Conservation (phyloP, 1,139 yeast genomes). For the Saccharomyces hybrid region DNA sequence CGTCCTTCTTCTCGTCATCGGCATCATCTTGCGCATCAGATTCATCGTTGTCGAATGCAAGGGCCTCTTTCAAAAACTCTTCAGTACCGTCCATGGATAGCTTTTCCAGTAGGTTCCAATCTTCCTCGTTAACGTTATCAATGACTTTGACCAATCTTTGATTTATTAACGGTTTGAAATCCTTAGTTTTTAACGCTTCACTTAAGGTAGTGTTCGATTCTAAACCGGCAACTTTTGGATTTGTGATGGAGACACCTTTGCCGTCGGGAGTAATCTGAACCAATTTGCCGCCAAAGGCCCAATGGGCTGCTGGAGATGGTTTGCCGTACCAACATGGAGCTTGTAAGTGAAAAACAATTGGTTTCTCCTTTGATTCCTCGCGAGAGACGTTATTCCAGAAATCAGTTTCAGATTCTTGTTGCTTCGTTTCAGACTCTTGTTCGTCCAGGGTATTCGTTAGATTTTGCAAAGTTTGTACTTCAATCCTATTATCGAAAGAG, state of each 20-base stretch:
- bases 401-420: constrained; percentile 51
- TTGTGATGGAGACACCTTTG: constrained; percentile 43
- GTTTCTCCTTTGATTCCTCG: constrained; percentile 32
- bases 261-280: constrained; percentile 47
- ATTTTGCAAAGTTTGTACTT: constrained; percentile 83
- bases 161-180: constrained; percentile 49
- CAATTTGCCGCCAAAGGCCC: constrained; percentile 92
- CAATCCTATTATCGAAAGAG: constrained; percentile 70
- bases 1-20: constrained; percentile 15
- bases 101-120: constrained; percentile 69
- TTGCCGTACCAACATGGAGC: constrained; percentile 87
- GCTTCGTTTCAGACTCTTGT: constrained; percentile 34
- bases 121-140: constrained; percentile 47
- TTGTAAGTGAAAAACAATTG: constrained; percentile 43
- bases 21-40: constrained; percentile 24
- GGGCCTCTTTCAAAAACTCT: constrained; percentile 33
- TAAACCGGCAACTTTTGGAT: constrained; percentile 40
- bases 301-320: constrained; percentile 61
- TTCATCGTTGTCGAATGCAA: constrained; percentile 32
- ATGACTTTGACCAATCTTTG: constrained; percentile 41
- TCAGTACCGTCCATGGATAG: constrained; percentile 47
- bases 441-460: constrained; percentile 25
- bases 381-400: constrained; percentile 81
- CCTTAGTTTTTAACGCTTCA: constrained; percentile 51
- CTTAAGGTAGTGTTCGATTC: constrained; percentile 40